These are phyloP conservation scores for Trichosporon ovoides DNA, from an alignment of 1,284 basidiomycete genomes.

Conservation along the genomic window DNA sequence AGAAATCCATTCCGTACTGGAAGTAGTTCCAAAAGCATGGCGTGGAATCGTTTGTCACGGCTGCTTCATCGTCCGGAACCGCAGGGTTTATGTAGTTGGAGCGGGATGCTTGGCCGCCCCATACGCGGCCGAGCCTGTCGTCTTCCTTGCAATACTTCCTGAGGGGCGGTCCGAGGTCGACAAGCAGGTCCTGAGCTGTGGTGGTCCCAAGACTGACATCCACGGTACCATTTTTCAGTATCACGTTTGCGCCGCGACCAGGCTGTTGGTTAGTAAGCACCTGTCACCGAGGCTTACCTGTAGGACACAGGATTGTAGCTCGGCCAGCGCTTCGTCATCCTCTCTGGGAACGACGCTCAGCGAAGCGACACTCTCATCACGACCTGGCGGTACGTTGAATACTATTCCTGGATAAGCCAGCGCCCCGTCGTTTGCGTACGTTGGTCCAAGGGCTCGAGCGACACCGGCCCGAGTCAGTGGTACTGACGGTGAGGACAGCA, in stretches of 20 bases:
- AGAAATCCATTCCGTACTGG: constrained; percentile 76
- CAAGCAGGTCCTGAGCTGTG: constrained; percentile 69
- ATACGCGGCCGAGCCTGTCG: constrained; percentile 60
- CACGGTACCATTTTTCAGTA: constrained; percentile 47
- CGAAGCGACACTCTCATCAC: constrained; percentile 33
- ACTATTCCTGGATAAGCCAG: constrained; percentile 65
- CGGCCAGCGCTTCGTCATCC: constrained; percentile 31
- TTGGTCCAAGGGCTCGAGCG: constrained; percentile 72
- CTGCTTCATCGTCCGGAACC: neutral
- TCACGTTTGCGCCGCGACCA: constrained; percentile 63
- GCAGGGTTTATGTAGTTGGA: neutral
- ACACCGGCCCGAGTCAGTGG: constrained; percentile 62
- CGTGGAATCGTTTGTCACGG: neutral
- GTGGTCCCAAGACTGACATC: constrained; percentile 68
- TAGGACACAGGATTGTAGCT: constrained; percentile 20
- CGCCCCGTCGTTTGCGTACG: constrained; percentile 55
- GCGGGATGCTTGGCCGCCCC: constrained; percentile 22
- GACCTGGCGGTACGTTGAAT: constrained; percentile 59
- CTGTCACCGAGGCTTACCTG: constrained; percentile 17
- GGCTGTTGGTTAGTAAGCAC: constrained; percentile 52
- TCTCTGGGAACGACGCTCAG: constrained; percentile 39
- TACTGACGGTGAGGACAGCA: constrained; percentile 57
- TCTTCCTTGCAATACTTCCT: constrained; percentile 78
- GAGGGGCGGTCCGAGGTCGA: constrained; percentile 73
- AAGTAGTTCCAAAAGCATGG: constrained; percentile 89